These are phyloP conservation scores for Candida anutae DNA, from an alignment of 1,139 yeast genomes.

Conservation along the genomic window DNA sequence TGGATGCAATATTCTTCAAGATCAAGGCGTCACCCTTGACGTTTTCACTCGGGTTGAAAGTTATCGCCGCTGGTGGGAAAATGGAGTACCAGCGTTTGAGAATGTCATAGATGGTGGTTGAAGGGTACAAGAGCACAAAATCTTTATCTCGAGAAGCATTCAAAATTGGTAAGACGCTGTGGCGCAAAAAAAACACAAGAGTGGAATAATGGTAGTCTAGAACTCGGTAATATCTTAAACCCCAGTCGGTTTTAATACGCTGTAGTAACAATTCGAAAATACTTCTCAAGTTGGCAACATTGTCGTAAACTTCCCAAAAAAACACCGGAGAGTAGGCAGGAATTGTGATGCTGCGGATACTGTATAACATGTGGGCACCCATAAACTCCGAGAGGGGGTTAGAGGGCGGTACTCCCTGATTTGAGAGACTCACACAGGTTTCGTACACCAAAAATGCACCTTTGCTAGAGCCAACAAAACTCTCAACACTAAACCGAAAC, in stretches of 20 bases:
- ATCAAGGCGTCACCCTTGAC: slow-evolving; percentile 9
- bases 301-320: slow-evolving; percentile 15
- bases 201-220: slow-evolving; percentile 7
- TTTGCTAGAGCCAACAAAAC: slow-evolving; percentile 12
- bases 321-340: slow-evolving; percentile 22
- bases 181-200: slow-evolving; percentile 8
- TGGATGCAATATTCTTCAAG: slow-evolving; percentile 13
- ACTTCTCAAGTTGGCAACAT: slow-evolving; percentile 11
- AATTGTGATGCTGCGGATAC: slow-evolving; percentile 15
- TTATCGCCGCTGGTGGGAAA: slow-evolving; percentile 17
- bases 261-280: slow-evolving; percentile 5
- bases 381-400: background rate
- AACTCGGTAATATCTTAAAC: background rate
- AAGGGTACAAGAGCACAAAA: slow-evolving; percentile 14
- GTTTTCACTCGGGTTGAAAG: slow-evolving; percentile 6
- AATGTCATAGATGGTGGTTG: slow-evolving; percentile 12
- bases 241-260: background rate
- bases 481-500: slow-evolving; percentile 15
- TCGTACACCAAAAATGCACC: background rate
- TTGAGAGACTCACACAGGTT: slow-evolving; percentile 1
- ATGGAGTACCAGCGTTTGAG: slow-evolving; percentile 16
- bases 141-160: slow-evolving; percentile 10
- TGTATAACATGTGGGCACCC: slow-evolving; percentile 2
- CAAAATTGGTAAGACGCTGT: slow-evolving; percentile 8
- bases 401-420: slow-evolving; percentile 1